phyloP scores from a whole-genome alignment of 2,329 filamentous ascomycete species.

The Hortaea werneckii region DNA sequence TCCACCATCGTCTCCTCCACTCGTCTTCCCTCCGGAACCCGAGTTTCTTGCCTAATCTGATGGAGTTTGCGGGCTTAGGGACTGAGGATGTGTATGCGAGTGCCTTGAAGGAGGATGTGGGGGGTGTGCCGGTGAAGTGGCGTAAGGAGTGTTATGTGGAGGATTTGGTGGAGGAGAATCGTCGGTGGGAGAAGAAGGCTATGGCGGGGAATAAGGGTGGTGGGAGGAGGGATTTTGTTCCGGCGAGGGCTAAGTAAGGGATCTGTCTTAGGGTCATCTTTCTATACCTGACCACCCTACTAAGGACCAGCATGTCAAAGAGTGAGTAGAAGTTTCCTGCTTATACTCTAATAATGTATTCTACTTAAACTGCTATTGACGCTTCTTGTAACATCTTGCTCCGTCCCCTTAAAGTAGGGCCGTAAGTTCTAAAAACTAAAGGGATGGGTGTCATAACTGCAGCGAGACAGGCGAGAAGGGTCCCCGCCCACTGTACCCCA shows the following conservation, averaged over 20 bases:
- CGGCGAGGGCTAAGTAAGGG: no score
- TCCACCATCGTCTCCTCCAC: slow-evolving; percentile 62
- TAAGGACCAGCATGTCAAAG: no score
- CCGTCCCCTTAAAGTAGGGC: no score
- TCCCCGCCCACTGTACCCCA: slow-evolving; percentile 25
- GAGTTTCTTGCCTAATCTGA: slow-evolving; percentile 58
- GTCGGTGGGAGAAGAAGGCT: slow-evolving; percentile 31
- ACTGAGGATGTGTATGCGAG: slow-evolving; percentile 55
- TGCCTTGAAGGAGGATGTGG: slow-evolving; percentile 33
- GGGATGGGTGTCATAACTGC: slow-evolving; percentile 17
- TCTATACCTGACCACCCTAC: no score
- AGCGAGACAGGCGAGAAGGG: slow-evolving; percentile 29
- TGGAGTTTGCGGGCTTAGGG: slow-evolving; percentile 54
- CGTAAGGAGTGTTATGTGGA: slow-evolving; percentile 35
- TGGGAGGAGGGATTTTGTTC: slow-evolving; percentile 23
- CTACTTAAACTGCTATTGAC: no score
- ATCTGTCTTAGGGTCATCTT: no score
- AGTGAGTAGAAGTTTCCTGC: no score
- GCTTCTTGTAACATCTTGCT: no score
- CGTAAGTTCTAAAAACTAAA: slow-evolving; percentile 15
- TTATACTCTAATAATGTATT: no score
- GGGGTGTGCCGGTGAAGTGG: slow-evolving; percentile 30
- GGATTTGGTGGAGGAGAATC: slow-evolving; percentile 19
- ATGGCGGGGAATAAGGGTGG: slow-evolving; percentile 12
- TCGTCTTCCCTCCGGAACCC: slow-evolving; percentile 63